Evolutionary conservation across 495 filamentous ascomycete species (phyloP).

Genomic region (Trichoderma reesei): DNA sequence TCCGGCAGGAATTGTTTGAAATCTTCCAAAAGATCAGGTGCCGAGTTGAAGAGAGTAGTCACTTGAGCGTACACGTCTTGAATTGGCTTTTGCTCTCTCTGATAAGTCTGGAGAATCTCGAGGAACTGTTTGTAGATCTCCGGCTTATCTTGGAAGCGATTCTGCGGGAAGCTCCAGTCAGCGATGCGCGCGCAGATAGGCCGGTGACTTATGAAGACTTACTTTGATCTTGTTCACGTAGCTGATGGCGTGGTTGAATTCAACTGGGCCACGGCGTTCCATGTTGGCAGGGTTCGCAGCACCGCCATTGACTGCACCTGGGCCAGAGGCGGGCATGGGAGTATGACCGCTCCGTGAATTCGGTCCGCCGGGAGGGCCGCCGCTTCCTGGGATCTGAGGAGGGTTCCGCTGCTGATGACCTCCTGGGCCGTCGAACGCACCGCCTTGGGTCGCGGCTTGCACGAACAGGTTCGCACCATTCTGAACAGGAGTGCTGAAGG

Average conservation of each 20-base stretch:
- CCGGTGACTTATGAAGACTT: conserved; percentile 14
- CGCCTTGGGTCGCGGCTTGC: conserved; percentile 26
- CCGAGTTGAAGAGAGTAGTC: conserved; percentile 82
- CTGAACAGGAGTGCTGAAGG: conserved; percentile 41
- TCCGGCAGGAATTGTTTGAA: conserved; percentile 99
- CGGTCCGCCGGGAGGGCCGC: conserved; percentile 36
- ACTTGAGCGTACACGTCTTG: conserved; percentile 98
- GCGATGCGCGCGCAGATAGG: conserved; percentile 9
- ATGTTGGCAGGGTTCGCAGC: conserved; percentile 48
- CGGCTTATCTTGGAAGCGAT: conserved; percentile 86
- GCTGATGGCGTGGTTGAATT: conserved; percentile 99
- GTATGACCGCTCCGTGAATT: conserved; percentile 52
- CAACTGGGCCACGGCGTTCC: conserved; percentile 87
- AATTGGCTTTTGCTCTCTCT: conserved; percentile 95
- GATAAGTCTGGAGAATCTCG: conserved; percentile 97
- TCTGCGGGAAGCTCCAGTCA: conserved; percentile 42
- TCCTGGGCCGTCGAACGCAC: conserved; percentile 41
- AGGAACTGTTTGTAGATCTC: conserved; percentile 99
- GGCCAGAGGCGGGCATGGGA: conserved; percentile 37
- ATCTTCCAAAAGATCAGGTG: conserved; percentile 94
- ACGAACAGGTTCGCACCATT: conserved; percentile 36
- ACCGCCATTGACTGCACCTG: conserved; percentile 30
- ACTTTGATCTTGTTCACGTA: conserved; percentile 99
- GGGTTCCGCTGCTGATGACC: conserved; percentile 56
- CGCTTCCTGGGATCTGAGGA: neutral